phyloP scores from a whole-genome alignment of 441 rosid species.

The Croton laevigatus region DNA sequence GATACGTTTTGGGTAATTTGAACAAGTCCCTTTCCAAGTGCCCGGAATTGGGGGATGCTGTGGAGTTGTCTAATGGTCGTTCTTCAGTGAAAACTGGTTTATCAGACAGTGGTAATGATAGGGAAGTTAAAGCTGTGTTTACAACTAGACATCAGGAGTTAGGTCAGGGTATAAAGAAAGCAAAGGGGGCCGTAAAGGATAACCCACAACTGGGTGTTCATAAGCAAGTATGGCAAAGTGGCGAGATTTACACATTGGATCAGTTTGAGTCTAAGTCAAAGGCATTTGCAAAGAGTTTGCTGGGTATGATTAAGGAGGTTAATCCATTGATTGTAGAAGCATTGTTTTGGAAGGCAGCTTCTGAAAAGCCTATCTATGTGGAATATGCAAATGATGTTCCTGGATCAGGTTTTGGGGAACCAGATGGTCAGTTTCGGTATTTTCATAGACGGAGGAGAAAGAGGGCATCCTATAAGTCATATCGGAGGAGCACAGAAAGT shows the following conservation, averaged over 20 bases:
- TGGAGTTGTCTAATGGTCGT: slow-evolving; percentile 31
- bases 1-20: slow-evolving; percentile 71
- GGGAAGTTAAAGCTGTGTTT: slow-evolving; percentile 73
- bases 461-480: slow-evolving; percentile 60
- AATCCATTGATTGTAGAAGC: slow-evolving; percentile 75
- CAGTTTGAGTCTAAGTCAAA: slow-evolving; percentile 89
- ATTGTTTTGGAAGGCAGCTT: slow-evolving; percentile 89
- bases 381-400: slow-evolving; percentile 99
- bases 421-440: slow-evolving; percentile 64
- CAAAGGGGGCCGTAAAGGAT: slow-evolving; percentile 45
- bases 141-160: slow-evolving; percentile 97
- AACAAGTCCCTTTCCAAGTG: slow-evolving; percentile 74
- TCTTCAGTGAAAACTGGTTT: slow-evolving; percentile 22
- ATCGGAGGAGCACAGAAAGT: slow-evolving; percentile 49
- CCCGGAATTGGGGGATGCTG: slow-evolving; percentile 65
- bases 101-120: slow-evolving; percentile 30
- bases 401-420: slow-evolving; percentile 93
- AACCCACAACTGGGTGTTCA: slow-evolving; percentile 48
- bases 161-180: slow-evolving; percentile 66
- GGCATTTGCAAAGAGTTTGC: slow-evolving; percentile 60
- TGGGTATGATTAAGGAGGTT: slow-evolving; percentile 69
- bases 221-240: slow-evolving; percentile 99
- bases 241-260: slow-evolving; percentile 88
- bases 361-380: slow-evolving; percentile 77
- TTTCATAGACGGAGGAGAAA: slow-evolving; percentile 68